These are phyloP conservation scores for Coemansia sp. DNA, from an alignment of 192 early-diverging fungal species.

Conservation along the genomic window DNA sequence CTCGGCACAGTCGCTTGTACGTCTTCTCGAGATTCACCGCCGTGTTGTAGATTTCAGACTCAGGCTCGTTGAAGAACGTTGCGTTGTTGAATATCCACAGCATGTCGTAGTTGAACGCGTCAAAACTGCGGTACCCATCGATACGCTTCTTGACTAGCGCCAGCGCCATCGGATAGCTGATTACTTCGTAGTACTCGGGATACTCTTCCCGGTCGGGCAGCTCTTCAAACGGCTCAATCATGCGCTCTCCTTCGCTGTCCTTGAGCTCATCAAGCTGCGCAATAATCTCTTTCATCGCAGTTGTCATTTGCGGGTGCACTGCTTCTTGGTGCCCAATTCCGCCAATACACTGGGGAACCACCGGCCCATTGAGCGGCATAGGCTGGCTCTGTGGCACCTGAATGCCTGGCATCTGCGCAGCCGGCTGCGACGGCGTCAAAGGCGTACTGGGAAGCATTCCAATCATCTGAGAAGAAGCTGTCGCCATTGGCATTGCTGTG, in stretches of 20 bases:
- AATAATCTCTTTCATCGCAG: conserved; percentile 48
- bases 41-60: conserved; percentile 81
- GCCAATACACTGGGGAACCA: conserved; percentile 51
- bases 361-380: conserved; percentile 9
- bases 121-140: conserved; percentile 64
- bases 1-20: conserved; percentile 38
- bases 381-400: conserved; percentile 5
- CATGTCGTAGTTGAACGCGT: conserved; percentile 80
- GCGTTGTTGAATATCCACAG: conserved; percentile 87
- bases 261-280: conserved; percentile 25
- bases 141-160: conserved; percentile 61
- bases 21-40: conserved; percentile 53
- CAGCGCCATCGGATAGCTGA: conserved; percentile 74
- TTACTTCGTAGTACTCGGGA: conserved; percentile 89
- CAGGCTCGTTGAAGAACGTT: conserved; percentile 83
- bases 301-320: conserved; percentile 36
- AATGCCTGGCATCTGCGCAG: neutral
- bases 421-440: neutral
- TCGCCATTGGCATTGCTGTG: neutral
- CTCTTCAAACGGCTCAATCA: conserved; percentile 77
- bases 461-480: neutral
- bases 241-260: conserved; percentile 55
- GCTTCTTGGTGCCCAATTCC: conserved; percentile 49
- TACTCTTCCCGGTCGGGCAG: conserved; percentile 75
- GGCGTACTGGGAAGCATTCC: neutral